Evolutionary conservation across 1,284 basidiomycete species (phyloP), one percentile per base, ranked within the genome.

Genomic region (Melampsora occidentalis): DNA sequence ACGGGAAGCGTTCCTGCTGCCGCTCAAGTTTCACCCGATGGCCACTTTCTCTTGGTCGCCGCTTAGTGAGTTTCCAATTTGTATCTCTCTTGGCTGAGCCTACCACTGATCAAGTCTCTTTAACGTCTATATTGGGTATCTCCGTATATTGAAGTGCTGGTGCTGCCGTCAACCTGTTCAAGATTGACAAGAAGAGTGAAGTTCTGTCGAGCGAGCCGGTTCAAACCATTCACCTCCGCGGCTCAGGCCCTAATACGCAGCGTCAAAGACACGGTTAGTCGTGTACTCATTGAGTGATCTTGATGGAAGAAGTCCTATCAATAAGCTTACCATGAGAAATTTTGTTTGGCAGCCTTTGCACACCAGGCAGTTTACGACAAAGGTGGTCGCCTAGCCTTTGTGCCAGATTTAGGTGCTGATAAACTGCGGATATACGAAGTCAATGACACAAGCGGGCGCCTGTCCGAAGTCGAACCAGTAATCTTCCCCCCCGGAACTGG

Each of bases 331-430:
- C 42, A 2, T 14, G 9, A 46, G 7, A 12, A 16, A 16, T 46
- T 16, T 46, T 46, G 3, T 7, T 5, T 3, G 42, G 42, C 10
- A 59, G 53, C 53, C 25, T 59, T 59, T 59, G 53, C 53, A 59
- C 53, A 31, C 14, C 22, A 59, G n/a, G 53, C 53, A 22, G 53
- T 59, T 59, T 59, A 59, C 25, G 28, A 59, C 28, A 59, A 59
- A 25, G 53, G 28, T 25, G 72, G 72, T 28, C 25, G 49, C 33
- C 22, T 76, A 12, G 48, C 65, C 2, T 67, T 76, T 12, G 72
- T 68, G 25, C 65, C 65, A 7, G 72, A 76, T 59, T 25, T 76
- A 18, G 72, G 72, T 20, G 57, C 64, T 20, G 72, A 76, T 33
- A 57, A 39, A 53, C 39, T 76, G 22, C 64, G 66, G 48, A 46